Base-by-base conservation (phyloP, 257 asterid species). In the Asclepias syriaca region DNA sequence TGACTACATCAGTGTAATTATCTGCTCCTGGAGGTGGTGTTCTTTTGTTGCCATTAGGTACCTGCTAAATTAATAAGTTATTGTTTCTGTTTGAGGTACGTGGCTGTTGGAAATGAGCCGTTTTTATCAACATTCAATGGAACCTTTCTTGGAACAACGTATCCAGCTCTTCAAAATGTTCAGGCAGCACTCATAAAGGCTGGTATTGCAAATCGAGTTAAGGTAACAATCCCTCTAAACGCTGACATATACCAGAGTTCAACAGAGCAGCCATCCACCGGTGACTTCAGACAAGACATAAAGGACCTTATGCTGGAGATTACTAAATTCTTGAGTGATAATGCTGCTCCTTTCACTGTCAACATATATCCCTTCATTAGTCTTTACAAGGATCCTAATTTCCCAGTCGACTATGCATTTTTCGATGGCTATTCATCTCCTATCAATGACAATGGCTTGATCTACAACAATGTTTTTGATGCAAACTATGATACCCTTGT, bases 131-230 rank as follows among this genome's bases (percentile, higher is more conserved):
- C 83, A 2, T 40, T 48, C 34, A 79, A 79, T 14, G 83, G 79
- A 0, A 66, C 79, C 3, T 75, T 15, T 60, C 60, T 75, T 10
- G 66, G 59, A 34, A 58, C 69, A 43, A 75, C 73, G n/a, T 75
- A 56, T 32, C 83, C 83, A 49, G 83, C 83, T 46, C 79, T 79
- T 48, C 72, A 71, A 60, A 79, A 75, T 66, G 61, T 79, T 65
- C 83, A 79, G 69, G 83, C 75, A 54, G 77, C 83, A 43, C 75
- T 79, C 48, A 75, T 74, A 56, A 79, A 79, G 72, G 79, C 79
- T 48, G 83, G 79, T 58, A 72, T 79, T 39, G 83, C 77, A 19
- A 72, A 57, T 60, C 73, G 72, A 69, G 79, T 79, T 29, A 79
- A 74, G 78, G 77, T 77, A 24, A 79, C 79, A 1, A 55, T 79